Conservation (phyloP, 345 rosid genomes). For the Lepidium didymum region DNA sequence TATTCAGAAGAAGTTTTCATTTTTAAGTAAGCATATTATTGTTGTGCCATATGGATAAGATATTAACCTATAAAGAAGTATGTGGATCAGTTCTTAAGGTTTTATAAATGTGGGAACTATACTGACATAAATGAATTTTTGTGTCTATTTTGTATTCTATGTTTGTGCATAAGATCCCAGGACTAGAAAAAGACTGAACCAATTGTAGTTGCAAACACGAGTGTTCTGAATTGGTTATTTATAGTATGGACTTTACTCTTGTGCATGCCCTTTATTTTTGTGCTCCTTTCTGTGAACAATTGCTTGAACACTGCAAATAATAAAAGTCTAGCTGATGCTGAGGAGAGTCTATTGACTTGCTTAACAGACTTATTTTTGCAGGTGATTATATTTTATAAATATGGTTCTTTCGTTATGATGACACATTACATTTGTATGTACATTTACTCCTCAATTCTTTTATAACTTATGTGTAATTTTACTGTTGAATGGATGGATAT, state of each 20-base stretch:
- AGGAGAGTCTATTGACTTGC: slow-evolving; percentile 84
- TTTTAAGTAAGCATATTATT: not conserved
- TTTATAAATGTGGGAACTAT: not conserved
- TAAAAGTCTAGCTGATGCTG: slow-evolving; percentile 55
- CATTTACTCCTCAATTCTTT: no score
- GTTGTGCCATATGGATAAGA: not conserved
- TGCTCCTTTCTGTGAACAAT: slow-evolving; percentile 84
- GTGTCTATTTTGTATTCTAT: not conserved
- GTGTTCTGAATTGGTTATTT: not conserved
- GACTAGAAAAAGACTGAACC: not conserved
- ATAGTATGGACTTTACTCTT: not conserved
- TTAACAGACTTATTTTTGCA: slow-evolving; percentile 81
- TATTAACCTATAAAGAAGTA: no score
- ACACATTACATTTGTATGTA: no score
- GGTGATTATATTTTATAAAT: slow-evolving; percentile 31
- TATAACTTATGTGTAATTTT: no score
- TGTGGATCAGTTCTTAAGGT: no score
- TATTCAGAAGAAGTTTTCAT: not conserved
- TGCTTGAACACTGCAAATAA: slow-evolving; percentile 58
- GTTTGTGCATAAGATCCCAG: not conserved
- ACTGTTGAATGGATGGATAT: no score
- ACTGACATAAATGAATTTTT: no score
- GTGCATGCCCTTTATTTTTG: slow-evolving; percentile 87
- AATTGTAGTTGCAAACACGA: no score
- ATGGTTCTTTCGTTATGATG: no score